Evolutionary conservation across 345 rosid genomes (phyloP), one percentile per base, ranked within the genome.

Genomic region (Lumnitzera littorea): DNA sequence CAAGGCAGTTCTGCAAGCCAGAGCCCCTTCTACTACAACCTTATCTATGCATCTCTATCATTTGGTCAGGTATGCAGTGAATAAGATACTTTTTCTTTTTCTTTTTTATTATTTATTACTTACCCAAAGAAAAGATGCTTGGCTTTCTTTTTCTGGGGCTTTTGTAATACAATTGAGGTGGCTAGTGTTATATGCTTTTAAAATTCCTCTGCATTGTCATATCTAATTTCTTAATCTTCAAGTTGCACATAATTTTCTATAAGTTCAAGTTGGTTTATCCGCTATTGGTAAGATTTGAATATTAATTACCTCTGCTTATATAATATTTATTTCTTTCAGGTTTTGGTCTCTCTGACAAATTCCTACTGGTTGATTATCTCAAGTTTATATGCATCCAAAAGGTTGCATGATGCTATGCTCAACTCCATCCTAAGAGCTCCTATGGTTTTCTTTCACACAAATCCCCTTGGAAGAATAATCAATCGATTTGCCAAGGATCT

Each of bases 401-500:
- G 74, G 76, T 65, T 94, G 85, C 99, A 90, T 58, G 85, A 94
- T 62, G 92, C 96, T 58, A 90, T 94, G 95, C 99, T 94, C 67
- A 65, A 66, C 56, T 79, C 99, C 62, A 88, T 94, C 60, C 72
- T 94, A 68, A 83, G 99, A 78, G 99, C 97, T 68, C 99, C 99
- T 46, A 88, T 94, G 97, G 84, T 82, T 61, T 94, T 94, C 77
- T 94, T 94, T 76, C 97, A 90, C 61, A 94, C 99, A 62, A 94
- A 90, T 69, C 99, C 99, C 43, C 77, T 94, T 60, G 99, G 99
- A 17, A 74, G 97, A 14, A 83, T 94, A 53, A 94, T 94, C 67
- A 94, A 94, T 77, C 82, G 99, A 72, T 94, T 94, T 70, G 91
- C 99, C 7, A 94, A 90, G 87, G 99, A 94, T 82, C 77, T 86